These are phyloP conservation scores for Penicillium sp. DNA, from an alignment of 2,329 filamentous ascomycete species.

Conservation along the genomic window DNA sequence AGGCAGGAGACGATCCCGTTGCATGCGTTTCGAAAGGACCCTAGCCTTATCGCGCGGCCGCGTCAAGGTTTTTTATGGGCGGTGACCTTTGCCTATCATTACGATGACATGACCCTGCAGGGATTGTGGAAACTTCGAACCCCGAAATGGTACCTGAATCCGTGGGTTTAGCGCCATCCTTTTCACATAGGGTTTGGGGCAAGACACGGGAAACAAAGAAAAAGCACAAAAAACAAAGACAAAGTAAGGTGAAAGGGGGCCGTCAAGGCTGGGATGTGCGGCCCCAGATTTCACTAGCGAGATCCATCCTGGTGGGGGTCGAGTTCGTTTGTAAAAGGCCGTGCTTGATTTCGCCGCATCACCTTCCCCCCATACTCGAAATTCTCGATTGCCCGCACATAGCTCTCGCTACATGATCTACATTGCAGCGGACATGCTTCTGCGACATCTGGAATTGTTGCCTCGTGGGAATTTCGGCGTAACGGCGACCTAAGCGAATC, in stretches of 20 bases:
- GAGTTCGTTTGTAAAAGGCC: constrained; percentile 15
- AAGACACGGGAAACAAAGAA: not conserved
- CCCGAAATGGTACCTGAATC: constrained; percentile 10
- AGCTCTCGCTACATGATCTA: not conserved
- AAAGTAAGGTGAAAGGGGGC: not conserved
- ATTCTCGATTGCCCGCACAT: not conserved
- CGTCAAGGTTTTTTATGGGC: not conserved
- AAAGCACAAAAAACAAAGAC: not conserved
- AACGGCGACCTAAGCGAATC: not conserved
- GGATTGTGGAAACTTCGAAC: constrained; percentile 23
- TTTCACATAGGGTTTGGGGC: not conserved
- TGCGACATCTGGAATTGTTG: constrained; percentile 1
- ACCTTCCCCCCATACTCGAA: not conserved
- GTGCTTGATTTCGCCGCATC: not conserved
- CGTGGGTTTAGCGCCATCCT: constrained; percentile 2
- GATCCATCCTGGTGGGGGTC: constrained; percentile 25
- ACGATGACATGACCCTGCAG: constrained; percentile 6
- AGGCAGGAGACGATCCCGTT: not conserved
- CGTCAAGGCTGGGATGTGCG: constrained; percentile 23
- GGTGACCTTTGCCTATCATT: not conserved
- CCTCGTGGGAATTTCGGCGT: constrained; percentile 4
- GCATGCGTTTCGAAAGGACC: not conserved
- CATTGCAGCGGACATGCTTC: constrained; percentile 4
- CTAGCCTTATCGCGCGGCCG: not conserved
- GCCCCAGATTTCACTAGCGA: constrained; percentile 29